These are phyloP conservation scores for Saturnispora kantuleensis DNA, from an alignment of 805 yeast genomes.

Conservation along the genomic window DNA sequence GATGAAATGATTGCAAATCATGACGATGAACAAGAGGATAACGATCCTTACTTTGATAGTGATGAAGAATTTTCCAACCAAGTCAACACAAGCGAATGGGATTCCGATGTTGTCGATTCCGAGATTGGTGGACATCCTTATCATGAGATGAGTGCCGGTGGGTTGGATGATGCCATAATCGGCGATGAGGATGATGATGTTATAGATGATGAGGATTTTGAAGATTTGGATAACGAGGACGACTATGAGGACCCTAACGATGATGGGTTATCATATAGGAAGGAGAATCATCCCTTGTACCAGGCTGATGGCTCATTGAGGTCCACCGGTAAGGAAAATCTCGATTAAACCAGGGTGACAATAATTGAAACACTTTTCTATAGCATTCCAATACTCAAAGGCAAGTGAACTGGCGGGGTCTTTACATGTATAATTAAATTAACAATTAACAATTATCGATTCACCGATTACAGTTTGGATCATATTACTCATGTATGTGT, in stretches of 20 bases:
- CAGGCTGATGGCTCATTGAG: slow-evolving; percentile 32
- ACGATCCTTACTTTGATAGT: slow-evolving; percentile 6
- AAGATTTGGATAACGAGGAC: slow-evolving; percentile 34
- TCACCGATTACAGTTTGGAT: neutral
- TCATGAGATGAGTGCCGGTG: slow-evolving; percentile 25
- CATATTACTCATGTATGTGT: slow-evolving; percentile 20
- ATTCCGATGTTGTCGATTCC: slow-evolving; percentile 14
- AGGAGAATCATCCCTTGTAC: slow-evolving; percentile 51
- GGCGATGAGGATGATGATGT: slow-evolving; percentile 20
- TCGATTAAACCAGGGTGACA: neutral
- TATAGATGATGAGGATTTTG: slow-evolving; percentile 41
- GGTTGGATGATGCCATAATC: slow-evolving; percentile 42
- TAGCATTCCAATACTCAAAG: neutral
- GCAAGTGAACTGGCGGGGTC: neutral
- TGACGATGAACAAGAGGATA: slow-evolving; percentile 1
- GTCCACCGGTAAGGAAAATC: slow-evolving; percentile 9
- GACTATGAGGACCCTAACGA: slow-evolving; percentile 75
- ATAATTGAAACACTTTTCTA: slow-evolving; percentile 2
- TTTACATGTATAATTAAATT: slow-evolving; percentile 1
- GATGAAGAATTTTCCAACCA: slow-evolving; percentile 2
- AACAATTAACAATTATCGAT: neutral
- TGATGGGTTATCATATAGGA: slow-evolving; percentile 67
- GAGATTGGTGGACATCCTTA: slow-evolving; percentile 28
- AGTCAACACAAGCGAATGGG: neutral
- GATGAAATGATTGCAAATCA: slow-evolving; percentile 10